Evolutionary conservation across 2,329 filamentous ascomycete species (phyloP).

Genomic region (Fusarium nematophilum): DNA sequence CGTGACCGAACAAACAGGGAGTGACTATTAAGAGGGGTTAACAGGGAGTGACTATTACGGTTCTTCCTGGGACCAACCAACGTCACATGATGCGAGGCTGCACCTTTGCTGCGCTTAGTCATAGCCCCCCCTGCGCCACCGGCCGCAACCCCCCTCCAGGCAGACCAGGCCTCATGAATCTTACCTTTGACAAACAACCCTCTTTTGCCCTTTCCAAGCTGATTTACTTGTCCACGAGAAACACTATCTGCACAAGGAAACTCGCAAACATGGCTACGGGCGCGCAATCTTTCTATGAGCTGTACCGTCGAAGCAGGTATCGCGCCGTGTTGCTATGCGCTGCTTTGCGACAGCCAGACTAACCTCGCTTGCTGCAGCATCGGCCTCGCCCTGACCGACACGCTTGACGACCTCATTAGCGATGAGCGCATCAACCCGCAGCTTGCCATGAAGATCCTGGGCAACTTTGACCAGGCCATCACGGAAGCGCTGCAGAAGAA

Average conservation of each 20-base stretch:
- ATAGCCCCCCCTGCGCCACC: conserved; percentile 16
- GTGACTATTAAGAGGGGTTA: neutral
- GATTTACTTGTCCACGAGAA: conserved; percentile 3
- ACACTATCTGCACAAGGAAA: neutral
- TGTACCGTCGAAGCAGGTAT: conserved; percentile 98
- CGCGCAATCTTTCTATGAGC: conserved; percentile 82
- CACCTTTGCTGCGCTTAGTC: conserved; percentile 41
- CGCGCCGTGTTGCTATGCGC: conserved; percentile 43
- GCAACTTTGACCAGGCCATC: conserved; percentile 94
- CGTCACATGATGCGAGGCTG: conserved; percentile 53
- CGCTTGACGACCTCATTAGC: conserved; percentile 95
- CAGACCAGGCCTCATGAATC: conserved; percentile 24
- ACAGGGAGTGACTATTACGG: no score
- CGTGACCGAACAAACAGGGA: neutral
- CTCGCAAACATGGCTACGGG: conserved; percentile 57
- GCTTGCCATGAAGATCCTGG: conserved; percentile 97
- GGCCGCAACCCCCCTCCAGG: conserved; percentile 24
- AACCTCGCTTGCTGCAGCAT: conserved; percentile 69
- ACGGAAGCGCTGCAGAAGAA: conserved; percentile 91
- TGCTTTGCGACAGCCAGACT: conserved; percentile 47
- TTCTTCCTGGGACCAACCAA: conserved; percentile 34
- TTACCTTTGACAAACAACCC: conserved; percentile 24
- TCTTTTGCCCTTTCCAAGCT: conserved; percentile 1
- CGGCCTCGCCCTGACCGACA: conserved; percentile 92
- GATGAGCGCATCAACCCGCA: conserved; percentile 96